Evolutionary conservation across 805 yeast species (phyloP), one percentile per base, ranked within the genome.

Genomic region (Candida ascalaphidarum): DNA sequence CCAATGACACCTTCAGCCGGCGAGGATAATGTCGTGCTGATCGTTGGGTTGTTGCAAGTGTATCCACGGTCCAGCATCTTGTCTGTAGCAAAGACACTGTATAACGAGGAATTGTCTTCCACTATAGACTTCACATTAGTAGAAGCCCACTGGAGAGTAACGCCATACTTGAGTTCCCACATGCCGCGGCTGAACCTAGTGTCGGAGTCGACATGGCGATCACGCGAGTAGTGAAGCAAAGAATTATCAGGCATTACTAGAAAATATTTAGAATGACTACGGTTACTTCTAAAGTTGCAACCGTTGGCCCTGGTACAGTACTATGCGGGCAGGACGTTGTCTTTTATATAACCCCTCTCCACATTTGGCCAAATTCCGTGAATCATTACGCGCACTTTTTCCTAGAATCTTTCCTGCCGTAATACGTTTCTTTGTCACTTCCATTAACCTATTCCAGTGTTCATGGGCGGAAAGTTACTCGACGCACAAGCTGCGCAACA

Each of bases 81-180:
- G 16, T 34, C 37, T 12, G 50, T 44, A 7, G 55, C 34, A 9
- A 44, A 28, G 24, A 54, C 34, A 5, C 37, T 24, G 28, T 52
- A 48, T 23, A 52, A 25, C 2, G 33, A 27, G 17, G 37, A 17
- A 23, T 28, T 36, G 11, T 32, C 27, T 22, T 33, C 27, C 8
- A 33, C 33, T 21, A 35, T 33, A 19, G 44, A 41, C 31, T 57
- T 57, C 24, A 48, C 38, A 11, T 39, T 41, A 28, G 53, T 58
- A 10, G 51, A 39, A 15, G 63, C 63, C 63, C 62, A 57, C 25
- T 40, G 40, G 24, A 57, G 41, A 21, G 31, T 32, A 11, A 58
- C 58, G 9, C 50, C 48, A 7, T 46, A 32, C 28, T 48, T 50
- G 25, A 39, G 22, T 23, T 44, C 48, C 60, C 60, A 53, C 60